phyloP scores from a whole-genome alignment of 78 protist genomes.

The slime mould (Dictyostelium discoideum) region DNA sequence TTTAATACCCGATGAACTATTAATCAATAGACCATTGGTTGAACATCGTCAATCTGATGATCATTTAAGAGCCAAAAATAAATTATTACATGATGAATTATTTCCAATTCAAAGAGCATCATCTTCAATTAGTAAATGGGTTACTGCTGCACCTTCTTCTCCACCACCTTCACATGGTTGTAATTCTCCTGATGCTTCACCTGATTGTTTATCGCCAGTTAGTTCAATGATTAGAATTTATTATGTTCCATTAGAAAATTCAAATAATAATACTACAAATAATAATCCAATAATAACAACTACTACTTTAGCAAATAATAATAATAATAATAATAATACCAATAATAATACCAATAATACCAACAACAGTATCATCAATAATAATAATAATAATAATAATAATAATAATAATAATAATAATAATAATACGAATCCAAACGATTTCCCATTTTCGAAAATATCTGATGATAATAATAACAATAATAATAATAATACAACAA shows the following conservation, averaged over 20 bases:
- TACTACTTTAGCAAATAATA: neutral
- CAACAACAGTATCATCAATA: too few species aligned
- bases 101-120: conserved; percentile 9
- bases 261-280: neutral
- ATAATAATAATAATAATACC: neutral
- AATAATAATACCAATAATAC: neutral
- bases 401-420: too few species aligned
- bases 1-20: neutral
- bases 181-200: conserved; percentile 28
- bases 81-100: neutral
- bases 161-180: conserved; percentile 38
- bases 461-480: neutral
- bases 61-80: neutral
- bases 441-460: neutral
- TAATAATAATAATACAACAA: too few species aligned
- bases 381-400: neutral
- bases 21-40: neutral
- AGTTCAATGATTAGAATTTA: conserved; percentile 63
- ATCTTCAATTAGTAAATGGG: conserved; percentile 43
- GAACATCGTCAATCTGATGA: neutral
- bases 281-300: neutral
- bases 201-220: conserved; percentile 65
- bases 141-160: conserved; percentile 68
- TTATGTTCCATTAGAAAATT: conserved; percentile 31
- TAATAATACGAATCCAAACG: too few species aligned